Base-by-base conservation (phyloP, 768 basidiomycete species). In the Termitomyces sp. region DNA sequence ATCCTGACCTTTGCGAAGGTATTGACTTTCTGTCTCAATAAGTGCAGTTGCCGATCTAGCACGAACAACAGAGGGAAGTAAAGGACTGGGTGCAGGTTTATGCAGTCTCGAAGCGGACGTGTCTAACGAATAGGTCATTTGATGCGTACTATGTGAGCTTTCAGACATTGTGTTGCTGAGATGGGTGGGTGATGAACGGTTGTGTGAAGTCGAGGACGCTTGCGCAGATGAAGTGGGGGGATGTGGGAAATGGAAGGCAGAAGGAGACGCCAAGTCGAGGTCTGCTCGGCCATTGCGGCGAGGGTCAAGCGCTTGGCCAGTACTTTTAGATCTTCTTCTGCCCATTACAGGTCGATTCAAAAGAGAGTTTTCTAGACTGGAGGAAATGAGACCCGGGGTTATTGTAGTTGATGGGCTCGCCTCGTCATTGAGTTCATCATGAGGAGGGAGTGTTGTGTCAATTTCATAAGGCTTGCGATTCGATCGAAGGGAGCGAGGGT, bases 81-180 rank as follows among this genome's bases (percentile, higher is more conserved):
- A 54, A 28, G 64, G 62, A 56, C 58, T 66, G 22, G 63, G 64
- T 13, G 60, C 53, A 35, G 64, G 61, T 26, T 62, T 60, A 33
- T 68, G 70, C 44, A 67, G 64, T 26, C 67, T 33, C 20, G 74
- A 69, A 28, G 71, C 68, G 7, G 76, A 68, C 0, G 72, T 75
- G 65, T 86, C 85, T 22, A 86, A 68, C 0, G 85, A 86, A 62
- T 76, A 77, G 14, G 83, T 81, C 38, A 82, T 77, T 60, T 80
- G 85, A 66, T 83, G 84, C n/a, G 73, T 63, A 54, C 63, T 70
- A 20, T 73, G 69, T 6, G 73, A 72, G 43, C 60, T 57, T 18
- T 62, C 61, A 18, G 66, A 59, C 10, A 65, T 69, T 9, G 71
- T 69, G 18, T 69, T 28, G 62, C 67, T 66, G 6, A 64, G 49